Evolutionary conservation across 495 filamentous ascomycete genomes (phyloP), one percentile per base, ranked within the genome.

Genomic region (Neurospora hispaniola): DNA sequence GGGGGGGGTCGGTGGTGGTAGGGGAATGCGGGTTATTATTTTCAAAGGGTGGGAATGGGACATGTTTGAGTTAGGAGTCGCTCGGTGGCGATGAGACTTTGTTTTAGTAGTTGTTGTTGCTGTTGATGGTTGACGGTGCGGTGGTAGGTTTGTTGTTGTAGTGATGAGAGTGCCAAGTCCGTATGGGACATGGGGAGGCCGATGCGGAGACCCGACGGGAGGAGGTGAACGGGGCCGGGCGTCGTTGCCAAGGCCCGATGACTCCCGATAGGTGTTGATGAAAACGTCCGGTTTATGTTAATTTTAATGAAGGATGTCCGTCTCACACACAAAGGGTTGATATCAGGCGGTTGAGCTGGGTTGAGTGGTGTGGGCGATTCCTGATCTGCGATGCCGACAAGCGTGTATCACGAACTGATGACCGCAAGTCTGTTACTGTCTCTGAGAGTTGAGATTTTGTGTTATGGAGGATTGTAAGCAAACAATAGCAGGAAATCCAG

Each of bases 11-110:
- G 66, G 74, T 12, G 76, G 69, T 2, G 81, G 81, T 38, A 83
- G 77, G n/a, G 82, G 80, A 40, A 82, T 76, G 62, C 74, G 77
- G 48, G 79, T 82, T 68, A 78, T 77, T 59, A 81, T 72, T 27
- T 54, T 71, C 62, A 81, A 72, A 69, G 73, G 31, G 23, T 73
- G 71, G n/a, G 72, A 59, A 23, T 73, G 71, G n/a, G 72, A 59
- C 71, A 75, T 77, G 23, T 42, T 68, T 41, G 40, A 11, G 35
- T 38, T 38, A 2, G 40, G 40, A 3, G 40, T 40, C 3, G 27
- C n/a, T 20, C 20, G 42, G 18, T 54, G 71, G 42, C 40, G 23
- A 72, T 18, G 23, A 43, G 12, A 11, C 14, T 62, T 62, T 5
- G 4, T 62, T 16, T 16, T 38, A 7, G 35, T 4, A 3, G n/a